Percentiles rank a stretch among this genome's conserved stretches.
Conservation (phyloP, 352 stramenopile species). For the Blastocystis hominis region DNA sequence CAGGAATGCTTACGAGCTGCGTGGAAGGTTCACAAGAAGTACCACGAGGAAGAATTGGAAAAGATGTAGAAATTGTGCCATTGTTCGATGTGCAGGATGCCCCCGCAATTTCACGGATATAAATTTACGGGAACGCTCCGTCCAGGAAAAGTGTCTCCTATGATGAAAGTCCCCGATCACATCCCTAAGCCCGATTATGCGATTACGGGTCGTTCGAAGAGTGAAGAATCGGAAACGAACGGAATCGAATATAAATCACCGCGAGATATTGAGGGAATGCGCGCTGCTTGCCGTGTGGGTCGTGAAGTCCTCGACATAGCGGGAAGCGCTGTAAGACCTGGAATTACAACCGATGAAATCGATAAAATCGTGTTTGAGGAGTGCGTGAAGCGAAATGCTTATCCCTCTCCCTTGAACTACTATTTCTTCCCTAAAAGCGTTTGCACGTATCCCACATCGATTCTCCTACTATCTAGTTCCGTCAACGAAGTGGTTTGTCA, state of each 20-base stretch:
- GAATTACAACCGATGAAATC: conserved; percentile 89
- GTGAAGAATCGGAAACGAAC: conserved; percentile 59
- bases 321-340: conserved; percentile 72
- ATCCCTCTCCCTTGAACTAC: conserved; percentile 93
- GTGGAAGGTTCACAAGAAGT: conserved; percentile 84
- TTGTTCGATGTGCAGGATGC: conserved; percentile 42
- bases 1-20: conserved; percentile 86
- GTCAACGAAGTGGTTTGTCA: conserved; percentile 92
- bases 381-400: conserved; percentile 78
- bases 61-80: conserved; percentile 62
- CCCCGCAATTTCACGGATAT: conserved; percentile 64
- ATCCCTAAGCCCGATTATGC: conserved; percentile 53
- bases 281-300: conserved; percentile 74
- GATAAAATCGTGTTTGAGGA: conserved; percentile 85
- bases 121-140: conserved; percentile 70
- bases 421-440: conserved; percentile 88
- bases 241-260: conserved; percentile 82
- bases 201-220: conserved; percentile 64
- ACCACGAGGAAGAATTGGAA: conserved; percentile 85
- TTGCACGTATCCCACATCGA: conserved; percentile 72
- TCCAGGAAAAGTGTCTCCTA: conserved; percentile 72
- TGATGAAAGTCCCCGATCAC: neutral
- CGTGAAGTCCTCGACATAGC: conserved; percentile 89
- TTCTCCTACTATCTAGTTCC: conserved; percentile 62
- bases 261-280: conserved; percentile 84